Evolutionary conservation across 257 asterid species (phyloP).

Genomic region (Plantago elongata): DNA sequence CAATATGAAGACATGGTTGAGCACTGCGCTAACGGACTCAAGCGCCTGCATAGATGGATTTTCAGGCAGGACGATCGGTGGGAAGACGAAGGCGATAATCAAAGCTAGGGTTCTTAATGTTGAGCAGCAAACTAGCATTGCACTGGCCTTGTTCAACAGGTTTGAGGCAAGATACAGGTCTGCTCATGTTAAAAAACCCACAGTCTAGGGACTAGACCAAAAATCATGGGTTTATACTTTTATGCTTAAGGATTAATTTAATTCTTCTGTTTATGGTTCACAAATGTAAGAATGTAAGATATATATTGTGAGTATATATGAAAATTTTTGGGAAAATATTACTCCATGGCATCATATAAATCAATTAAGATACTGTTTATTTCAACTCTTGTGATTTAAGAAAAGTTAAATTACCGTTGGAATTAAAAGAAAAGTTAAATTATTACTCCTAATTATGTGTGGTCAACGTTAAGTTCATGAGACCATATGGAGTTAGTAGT

Average conservation of each 20-base stretch:
- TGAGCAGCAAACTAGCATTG: slow-evolving; percentile 64
- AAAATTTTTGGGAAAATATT: slow-evolving; percentile 21
- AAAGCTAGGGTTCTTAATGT: slow-evolving; percentile 50
- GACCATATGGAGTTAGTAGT: no score
- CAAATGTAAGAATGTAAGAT: slow-evolving; percentile 13
- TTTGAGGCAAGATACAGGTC: slow-evolving; percentile 50
- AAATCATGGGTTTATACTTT: neutral
- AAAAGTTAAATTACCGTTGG: neutral
- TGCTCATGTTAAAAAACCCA: slow-evolving; percentile 23
- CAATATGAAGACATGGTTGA: slow-evolving; percentile 71
- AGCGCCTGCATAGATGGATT: slow-evolving; percentile 61
- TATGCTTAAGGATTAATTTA: slow-evolving; percentile 11
- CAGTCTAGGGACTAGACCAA: neutral
- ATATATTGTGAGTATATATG: slow-evolving; percentile 18
- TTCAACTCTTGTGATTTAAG: no score
- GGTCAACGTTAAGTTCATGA: no score
- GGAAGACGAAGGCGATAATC: slow-evolving; percentile 43
- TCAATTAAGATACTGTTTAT: no score
- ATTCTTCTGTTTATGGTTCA: slow-evolving; percentile 21
- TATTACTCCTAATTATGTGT: neutral
- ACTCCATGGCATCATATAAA: no score
- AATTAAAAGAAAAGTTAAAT: neutral
- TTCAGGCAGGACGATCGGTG: slow-evolving; percentile 49
- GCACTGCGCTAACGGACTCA: slow-evolving; percentile 68
- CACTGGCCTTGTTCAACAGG: slow-evolving; percentile 60